Evolutionary conservation across 352 stramenopile genomes (phyloP).

Genomic region (Thraustochytrium sp.): DNA sequence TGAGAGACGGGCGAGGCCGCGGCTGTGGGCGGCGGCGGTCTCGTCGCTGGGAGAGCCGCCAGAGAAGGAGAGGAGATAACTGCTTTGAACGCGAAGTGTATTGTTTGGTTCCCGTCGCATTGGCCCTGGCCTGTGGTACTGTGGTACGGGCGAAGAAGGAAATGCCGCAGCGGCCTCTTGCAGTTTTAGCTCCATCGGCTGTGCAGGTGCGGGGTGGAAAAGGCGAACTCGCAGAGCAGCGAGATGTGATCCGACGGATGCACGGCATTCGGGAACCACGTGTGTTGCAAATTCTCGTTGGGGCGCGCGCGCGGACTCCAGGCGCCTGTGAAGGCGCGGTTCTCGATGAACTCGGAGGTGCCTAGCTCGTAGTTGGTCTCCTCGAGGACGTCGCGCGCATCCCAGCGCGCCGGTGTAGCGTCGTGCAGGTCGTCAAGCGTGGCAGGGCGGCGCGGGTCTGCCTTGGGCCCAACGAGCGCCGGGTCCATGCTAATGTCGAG

Average conservation of each 20-base stretch:
- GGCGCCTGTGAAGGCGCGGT: slow-evolving; percentile 56
- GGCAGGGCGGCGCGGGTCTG: slow-evolving; percentile 34
- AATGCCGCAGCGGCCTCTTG: no score
- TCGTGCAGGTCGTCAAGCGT: slow-evolving; percentile 28
- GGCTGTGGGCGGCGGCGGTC: no score
- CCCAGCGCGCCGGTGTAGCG: slow-evolving; percentile 39
- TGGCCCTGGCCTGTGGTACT: no score
- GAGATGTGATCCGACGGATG: slow-evolving; percentile 72
- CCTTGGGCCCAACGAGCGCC: slow-evolving; percentile 50
- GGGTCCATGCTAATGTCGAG: slow-evolving; percentile 57
- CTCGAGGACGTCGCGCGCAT: slow-evolving; percentile 50
- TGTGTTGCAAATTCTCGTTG: slow-evolving; percentile 18
- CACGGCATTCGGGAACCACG: slow-evolving; percentile 60
- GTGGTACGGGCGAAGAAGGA: no score
- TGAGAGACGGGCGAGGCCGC: no score
- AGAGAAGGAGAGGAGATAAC: no score
- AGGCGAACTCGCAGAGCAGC: slow-evolving; percentile 61
- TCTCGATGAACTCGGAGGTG: slow-evolving; percentile 11
- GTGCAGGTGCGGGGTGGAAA: slow-evolving; percentile 39
- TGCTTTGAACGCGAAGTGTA: no score
- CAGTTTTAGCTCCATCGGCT: slow-evolving; percentile 22
- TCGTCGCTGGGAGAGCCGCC: no score
- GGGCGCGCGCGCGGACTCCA: slow-evolving; percentile 48
- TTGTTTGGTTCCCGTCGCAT: no score
- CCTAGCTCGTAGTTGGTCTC: slow-evolving; percentile 54